Conservation (phyloP, 352 stramenopile genomes). For the Phytophthora sp. region DNA sequence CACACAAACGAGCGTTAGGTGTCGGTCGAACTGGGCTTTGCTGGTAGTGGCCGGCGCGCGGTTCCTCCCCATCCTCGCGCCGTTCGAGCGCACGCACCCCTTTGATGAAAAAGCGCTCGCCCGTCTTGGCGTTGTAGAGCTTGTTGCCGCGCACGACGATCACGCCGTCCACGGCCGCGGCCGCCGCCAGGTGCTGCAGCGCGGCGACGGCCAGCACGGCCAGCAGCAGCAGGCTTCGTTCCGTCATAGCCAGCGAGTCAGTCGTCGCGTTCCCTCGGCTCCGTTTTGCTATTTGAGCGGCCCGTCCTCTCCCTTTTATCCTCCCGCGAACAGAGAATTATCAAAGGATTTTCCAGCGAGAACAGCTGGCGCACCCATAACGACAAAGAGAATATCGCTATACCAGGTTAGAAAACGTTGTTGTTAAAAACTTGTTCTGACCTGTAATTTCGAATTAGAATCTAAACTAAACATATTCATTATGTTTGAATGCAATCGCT, state of each 20-base stretch:
- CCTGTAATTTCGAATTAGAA: neutral
- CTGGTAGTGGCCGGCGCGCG: conserved; percentile 20
- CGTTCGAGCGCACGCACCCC: conserved; percentile 66
- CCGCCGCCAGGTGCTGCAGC: conserved; percentile 12
- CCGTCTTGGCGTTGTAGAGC: conserved; percentile 83
- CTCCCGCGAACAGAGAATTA: conserved; percentile 19
- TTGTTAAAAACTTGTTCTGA: too few species aligned
- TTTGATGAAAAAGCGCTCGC: conserved; percentile 89
- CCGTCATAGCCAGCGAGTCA: conserved; percentile 15
- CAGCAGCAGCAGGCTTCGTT: conserved; percentile 29
- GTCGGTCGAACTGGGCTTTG: conserved; percentile 16
- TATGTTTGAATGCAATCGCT: neutral
- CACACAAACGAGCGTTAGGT: too few species aligned
- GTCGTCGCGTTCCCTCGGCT: conserved; percentile 10
- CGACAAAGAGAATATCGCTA: neutral
- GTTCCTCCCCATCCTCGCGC: conserved; percentile 19
- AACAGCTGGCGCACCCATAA: conserved; percentile 29
- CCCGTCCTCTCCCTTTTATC: conserved; percentile 2
- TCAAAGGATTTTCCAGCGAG: conserved; percentile 6
- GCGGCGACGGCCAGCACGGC: conserved; percentile 23
- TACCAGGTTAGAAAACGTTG: neutral
- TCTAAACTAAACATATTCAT: neutral
- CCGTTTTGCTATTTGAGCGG: conserved; percentile 21
- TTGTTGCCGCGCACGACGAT: conserved; percentile 88
- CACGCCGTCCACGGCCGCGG: conserved; percentile 45